Percentiles rank a stretch among this genome's conserved stretches.
These are phyloP conservation scores for Carex cristatella DNA, from an alignment of 176 grass and related monocot species.

Conservation along the genomic window DNA sequence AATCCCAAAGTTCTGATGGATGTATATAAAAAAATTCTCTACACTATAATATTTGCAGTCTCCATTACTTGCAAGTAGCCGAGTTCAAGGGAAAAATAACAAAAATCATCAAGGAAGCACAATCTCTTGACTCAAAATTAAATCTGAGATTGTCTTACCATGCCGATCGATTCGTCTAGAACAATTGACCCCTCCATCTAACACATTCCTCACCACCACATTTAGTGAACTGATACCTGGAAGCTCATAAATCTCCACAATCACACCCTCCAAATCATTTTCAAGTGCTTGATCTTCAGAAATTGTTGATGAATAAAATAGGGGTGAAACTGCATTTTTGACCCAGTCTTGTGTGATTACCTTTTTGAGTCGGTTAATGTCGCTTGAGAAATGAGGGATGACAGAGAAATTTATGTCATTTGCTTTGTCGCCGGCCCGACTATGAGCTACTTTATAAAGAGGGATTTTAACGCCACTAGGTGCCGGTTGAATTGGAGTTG, in stretches of 20 bases:
- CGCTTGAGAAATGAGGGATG: constrained; percentile 59
- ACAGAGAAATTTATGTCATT: constrained; percentile 88
- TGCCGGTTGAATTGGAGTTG: constrained; percentile 20
- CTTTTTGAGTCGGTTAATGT: constrained; percentile 45
- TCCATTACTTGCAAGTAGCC: not conserved
- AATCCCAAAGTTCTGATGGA: not conserved
- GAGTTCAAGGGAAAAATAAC: not conserved
- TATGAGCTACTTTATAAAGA: constrained; percentile 70
- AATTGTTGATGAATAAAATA: constrained; percentile 48
- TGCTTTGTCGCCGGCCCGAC: constrained; percentile 75
- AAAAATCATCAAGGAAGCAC: constrained; percentile 27
- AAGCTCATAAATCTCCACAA: constrained; percentile 72
- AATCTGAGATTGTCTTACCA: constrained; percentile 81
- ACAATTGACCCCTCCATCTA: constrained; percentile 87
- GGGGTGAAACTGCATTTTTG: constrained; percentile 51
- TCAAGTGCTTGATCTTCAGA: constrained; percentile 5
- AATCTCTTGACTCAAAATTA: constrained; percentile 66
- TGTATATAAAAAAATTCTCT: not conserved
- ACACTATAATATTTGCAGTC: not conserved
- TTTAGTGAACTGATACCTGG: constrained; percentile 72
- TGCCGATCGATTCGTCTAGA: constrained; percentile 91
- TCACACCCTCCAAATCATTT: constrained; percentile 32
- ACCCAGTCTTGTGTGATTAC: constrained; percentile 67
- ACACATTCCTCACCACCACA: constrained; percentile 71
- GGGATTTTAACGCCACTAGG: constrained; percentile 44